Evolutionary conservation across 805 yeast species (phyloP).

Genomic region (Lipomyces starkeyi): DNA sequence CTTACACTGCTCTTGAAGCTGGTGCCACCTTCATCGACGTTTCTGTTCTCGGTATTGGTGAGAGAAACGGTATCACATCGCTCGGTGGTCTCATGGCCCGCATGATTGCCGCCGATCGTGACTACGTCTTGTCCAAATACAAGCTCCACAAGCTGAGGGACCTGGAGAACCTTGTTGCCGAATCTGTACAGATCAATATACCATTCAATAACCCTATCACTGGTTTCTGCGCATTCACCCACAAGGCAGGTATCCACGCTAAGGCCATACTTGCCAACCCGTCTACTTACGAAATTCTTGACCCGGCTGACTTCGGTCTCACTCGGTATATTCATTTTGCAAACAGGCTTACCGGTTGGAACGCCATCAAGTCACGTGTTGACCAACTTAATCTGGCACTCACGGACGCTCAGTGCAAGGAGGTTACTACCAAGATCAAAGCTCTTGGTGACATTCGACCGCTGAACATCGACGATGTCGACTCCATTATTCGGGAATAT

Average conservation of each 20-base stretch:
- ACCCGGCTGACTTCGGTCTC: constrained; percentile 94
- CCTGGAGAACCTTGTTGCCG: constrained; percentile 93
- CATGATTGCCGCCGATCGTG: constrained; percentile 98
- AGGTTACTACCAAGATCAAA: constrained; percentile 91
- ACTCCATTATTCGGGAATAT: constrained; percentile 91
- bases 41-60: constrained; percentile 96
- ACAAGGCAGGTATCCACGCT: constrained; percentile 99
- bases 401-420: constrained; percentile 93
- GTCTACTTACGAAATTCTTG: constrained; percentile 95
- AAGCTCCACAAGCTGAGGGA: constrained; percentile 95
- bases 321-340: constrained; percentile 97
- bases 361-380: constrained; percentile 96
- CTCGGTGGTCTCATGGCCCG: constrained; percentile 98
- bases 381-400: constrained; percentile 91
- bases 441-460: constrained; percentile 94
- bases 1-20: constrained; percentile 96
- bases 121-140: constrained; percentile 91
- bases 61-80: constrained; percentile 97
- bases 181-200: constrained; percentile 93
- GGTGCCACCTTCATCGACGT: constrained; percentile 96
- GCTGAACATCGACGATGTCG: constrained; percentile 94
- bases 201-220: constrained; percentile 99
- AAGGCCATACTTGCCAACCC: constrained; percentile 98
- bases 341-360: constrained; percentile 98
- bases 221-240: constrained; percentile 99